Evolutionary conservation across 1,139 yeast genomes (phyloP), one percentile per base, ranked within the genome.

Genomic region (Nakaseomyces delphensis): DNA sequence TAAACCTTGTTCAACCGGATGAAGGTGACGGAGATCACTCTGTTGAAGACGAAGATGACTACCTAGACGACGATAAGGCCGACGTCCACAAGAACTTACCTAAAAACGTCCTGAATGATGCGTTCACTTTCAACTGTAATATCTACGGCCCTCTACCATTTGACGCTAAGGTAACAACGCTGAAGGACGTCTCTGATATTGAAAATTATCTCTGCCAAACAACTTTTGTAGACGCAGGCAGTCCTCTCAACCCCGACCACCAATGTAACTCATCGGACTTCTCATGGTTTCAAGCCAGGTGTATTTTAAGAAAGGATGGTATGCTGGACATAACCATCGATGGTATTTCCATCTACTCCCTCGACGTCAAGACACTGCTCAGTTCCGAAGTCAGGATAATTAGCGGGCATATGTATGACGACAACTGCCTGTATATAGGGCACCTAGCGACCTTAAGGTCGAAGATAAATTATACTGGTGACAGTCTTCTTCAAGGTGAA

Each of bases 201-300:
- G 37, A 33, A 8, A 33, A 33, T 5, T 33, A 33, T 20, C 18
- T 33, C 19, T 20, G 37, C 18, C 37, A 33, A 2, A 37, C 43
- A 21, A 47, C 45, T 16, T 21, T 50, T n/a, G 39, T 43, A 11
- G 38, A 36, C 9, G 47, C 53, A 9, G 49, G 46, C 11, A 33
- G 37, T 21, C 25, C 21, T 8, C 37, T 33, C 18, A 18, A 27
- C 18, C 30, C 40, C 23, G 38, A 42, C 23, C 27, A 35, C 23
- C 24, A 15, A 6, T 15, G 41, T 11, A 39, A 42, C 9, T 14
- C 43, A 23, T 41, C 60, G 25, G 56, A 62, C 33, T 49, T 45
- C 38, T 77, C 77, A 2, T 85, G 95, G 95, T 81, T 80, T 54
- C 74, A 71, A 41, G 79, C 85, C 1, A 79, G 79, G 75, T 94